A percentile compares a stretch with the other conserved stretches of the same genome.
Evolutionary conservation across 179 eudicot species (phyloP).

Genomic region (Patellifolia procumbens): DNA sequence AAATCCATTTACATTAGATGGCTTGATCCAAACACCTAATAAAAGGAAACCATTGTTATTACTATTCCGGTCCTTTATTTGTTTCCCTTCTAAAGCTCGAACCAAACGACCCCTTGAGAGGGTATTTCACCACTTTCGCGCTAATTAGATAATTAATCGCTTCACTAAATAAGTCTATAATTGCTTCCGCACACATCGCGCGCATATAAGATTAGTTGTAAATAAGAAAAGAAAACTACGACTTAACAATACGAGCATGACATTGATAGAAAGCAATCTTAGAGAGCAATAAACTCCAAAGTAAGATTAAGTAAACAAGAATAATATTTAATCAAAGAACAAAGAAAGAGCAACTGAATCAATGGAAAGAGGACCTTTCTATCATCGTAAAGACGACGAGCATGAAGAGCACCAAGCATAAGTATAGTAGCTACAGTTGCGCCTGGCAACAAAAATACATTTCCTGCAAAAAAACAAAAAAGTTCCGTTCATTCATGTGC

Average conservation of each 20-base stretch:
- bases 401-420: slow-evolving; percentile 95
- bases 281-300: background rate
- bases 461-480: slow-evolving; percentile 49
- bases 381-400: slow-evolving; percentile 84
- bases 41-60: too few species aligned
- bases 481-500: background rate
- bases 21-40: too few species aligned
- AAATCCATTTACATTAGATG: too few species aligned
- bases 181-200: too few species aligned
- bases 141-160: too few species aligned
- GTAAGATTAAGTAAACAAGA: background rate
- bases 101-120: too few species aligned
- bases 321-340: background rate
- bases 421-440: slow-evolving; percentile 89
- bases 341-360: background rate
- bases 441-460: slow-evolving; percentile 70
- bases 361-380: slow-evolving; percentile 58
- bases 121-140: too few species aligned
- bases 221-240: background rate
- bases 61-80: too few species aligned
- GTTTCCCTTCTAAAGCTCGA: too few species aligned
- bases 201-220: too few species aligned
- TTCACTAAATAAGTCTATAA: too few species aligned
- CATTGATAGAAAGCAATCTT: background rate
- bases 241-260: background rate